Evolutionary conservation across 164 flowering plant species (phyloP), one percentile per base, ranked within the genome.

Genomic region (Houttuynia cordata): DNA sequence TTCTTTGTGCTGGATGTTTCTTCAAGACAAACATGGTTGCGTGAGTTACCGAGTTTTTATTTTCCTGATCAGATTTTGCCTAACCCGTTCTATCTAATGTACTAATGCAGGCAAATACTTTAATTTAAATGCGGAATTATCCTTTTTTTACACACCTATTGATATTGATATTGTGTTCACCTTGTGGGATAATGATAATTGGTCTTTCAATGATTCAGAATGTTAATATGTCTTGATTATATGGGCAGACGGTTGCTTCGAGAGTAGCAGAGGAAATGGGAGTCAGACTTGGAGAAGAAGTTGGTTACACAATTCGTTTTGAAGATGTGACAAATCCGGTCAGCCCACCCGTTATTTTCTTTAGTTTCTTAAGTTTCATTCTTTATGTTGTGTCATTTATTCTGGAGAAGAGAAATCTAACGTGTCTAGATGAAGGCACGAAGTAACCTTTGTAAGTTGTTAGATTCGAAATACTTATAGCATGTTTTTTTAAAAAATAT

Each of bases 251-350:
- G 5, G 97, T 93, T 73, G 90, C 99, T 67, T 77, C 97, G 55
- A 83, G 99, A 67, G 96, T 93, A 40, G 84, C 99, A 62, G 95
- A 90, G 68, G 99, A 93, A 77, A 86, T 93, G 95, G 89, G 87
- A 59, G 97, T 90, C 61, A 84, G 83, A 73, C 92, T 90, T 60
- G 99, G 99, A 51, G 95, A 93, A 63, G 91, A 90, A 78, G 99
- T 93, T 75, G 99, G 99, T 59, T 93, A 93, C 67, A 82, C 88
- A 49, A 90, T 90, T 61, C 81, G 96, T 65, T 93, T 93, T 73
- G 97, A 93, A 80, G 96, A 93, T 76, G 51, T 80, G 40, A 83
- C 96, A 10, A 75, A 76, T 64, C 62, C 78, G 50, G 97, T 90
- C 63, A 68, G 82, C 63, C 56, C 13, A 14, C 40, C 14, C 41